Percentiles rank a stretch among this genome's conserved stretches.
phyloP scores from a whole-genome alignment of 2,329 filamentous ascomycete genomes.

The Colletotrichum sp. region DNA sequence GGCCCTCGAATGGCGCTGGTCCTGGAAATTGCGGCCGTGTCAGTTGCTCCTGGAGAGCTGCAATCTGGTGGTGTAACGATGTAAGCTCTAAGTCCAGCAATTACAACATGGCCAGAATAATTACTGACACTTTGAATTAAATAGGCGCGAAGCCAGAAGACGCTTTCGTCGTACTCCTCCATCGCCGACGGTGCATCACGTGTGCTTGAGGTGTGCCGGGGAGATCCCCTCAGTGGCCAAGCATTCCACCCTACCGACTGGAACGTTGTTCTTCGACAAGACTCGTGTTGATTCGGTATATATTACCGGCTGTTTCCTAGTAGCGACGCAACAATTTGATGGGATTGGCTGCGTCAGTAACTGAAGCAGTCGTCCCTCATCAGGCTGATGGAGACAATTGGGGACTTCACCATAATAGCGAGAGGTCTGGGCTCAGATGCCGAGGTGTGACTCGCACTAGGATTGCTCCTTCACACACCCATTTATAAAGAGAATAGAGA shows the following conservation, averaged over 20 bases:
- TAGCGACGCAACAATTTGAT: not conserved
- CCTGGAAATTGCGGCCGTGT: not conserved
- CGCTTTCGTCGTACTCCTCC: not conserved
- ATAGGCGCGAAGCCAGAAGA: not conserved
- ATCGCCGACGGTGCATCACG: not conserved
- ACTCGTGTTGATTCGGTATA: not conserved
- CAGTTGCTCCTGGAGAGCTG: not conserved
- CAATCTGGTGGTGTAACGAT: not conserved
- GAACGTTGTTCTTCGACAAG: not conserved
- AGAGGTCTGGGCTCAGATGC: not conserved
- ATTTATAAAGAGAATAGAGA: rapidly evolving
- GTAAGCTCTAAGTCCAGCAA: not conserved
- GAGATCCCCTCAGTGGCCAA: not conserved
- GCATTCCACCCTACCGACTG: not conserved
- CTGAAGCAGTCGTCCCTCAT: not conserved
- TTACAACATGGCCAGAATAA: rapidly evolving
- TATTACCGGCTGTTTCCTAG: not conserved
- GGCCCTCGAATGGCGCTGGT: not conserved
- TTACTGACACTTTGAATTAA: not conserved
- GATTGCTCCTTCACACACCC: not conserved
- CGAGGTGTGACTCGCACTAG: not conserved
- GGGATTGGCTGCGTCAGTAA: not conserved
- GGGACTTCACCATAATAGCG: rapidly evolving
- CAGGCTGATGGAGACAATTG: not conserved
- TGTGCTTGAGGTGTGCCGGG: not conserved